Conservation (phyloP, 1,139 yeast species). For the Zygosaccharomyces sapae region DNA sequence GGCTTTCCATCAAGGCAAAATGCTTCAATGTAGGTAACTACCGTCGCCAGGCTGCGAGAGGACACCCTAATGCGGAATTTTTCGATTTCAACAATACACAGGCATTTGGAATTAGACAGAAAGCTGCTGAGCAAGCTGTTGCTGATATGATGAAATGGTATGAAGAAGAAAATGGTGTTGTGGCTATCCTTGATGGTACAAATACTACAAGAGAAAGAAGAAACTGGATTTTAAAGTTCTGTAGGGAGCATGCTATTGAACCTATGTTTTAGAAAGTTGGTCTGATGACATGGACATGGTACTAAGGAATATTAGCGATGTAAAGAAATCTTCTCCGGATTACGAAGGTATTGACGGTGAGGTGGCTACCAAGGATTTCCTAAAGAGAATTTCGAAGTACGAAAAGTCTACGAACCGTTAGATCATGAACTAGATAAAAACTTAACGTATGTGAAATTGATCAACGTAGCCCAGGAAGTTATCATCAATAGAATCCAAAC, state of each 20-base stretch:
- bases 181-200: conserved; percentile 89
- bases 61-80: conserved; percentile 68
- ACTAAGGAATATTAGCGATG: conserved; percentile 75
- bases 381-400: conserved; percentile 68
- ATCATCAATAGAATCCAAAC: conserved; percentile 83
- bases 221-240: conserved; percentile 55
- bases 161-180: conserved; percentile 72
- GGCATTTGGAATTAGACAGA: conserved; percentile 57
- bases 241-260: conserved; percentile 66
- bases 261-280: conserved; percentile 92
- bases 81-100: conserved; percentile 65
- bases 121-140: conserved; percentile 70
- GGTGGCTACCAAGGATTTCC: conserved; percentile 66
- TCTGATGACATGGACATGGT: conserved; percentile 81
- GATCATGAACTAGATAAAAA: conserved; percentile 54
- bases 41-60: conserved; percentile 54
- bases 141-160: conserved; percentile 90
- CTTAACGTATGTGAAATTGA: conserved; percentile 77
- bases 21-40: conserved; percentile 88
- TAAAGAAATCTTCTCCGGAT: conserved; percentile 84
- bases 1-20: conserved; percentile 85
- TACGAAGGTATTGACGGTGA: conserved; percentile 70
- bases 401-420: conserved; percentile 72
- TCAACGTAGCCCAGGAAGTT: conserved; percentile 83
- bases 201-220: conserved; percentile 73